These are phyloP conservation scores for Hyparrhenia diplandra DNA, from an alignment of 176 grass and related monocot genomes.

Conservation along the genomic window DNA sequence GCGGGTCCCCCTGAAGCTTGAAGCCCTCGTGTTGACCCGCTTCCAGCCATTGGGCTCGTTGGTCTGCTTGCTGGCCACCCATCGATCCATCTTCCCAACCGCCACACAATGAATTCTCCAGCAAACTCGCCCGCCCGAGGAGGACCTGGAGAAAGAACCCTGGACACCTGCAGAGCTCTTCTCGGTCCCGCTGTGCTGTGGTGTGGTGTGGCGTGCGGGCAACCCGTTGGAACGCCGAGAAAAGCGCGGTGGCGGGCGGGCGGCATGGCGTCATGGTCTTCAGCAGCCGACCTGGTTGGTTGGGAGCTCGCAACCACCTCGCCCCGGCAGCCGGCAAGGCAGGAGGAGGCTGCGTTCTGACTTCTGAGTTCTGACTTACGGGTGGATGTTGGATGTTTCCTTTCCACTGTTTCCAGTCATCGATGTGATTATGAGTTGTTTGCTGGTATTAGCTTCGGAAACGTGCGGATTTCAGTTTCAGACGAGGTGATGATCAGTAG, in stretches of 20 bases:
- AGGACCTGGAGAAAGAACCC: not conserved
- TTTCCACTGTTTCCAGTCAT: not conserved
- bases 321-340: not conserved
- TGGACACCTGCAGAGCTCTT: not conserved
- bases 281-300: not conserved
- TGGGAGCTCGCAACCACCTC: not conserved
- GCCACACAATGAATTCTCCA: conserved; percentile 13
- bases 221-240: not conserved
- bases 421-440: not conserved
- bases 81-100: not conserved
- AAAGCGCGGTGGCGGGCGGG: not conserved
- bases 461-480: not conserved
- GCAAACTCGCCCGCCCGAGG: not conserved
- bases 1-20: too few relatives aligned
- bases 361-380: not conserved
- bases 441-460: too few relatives aligned
- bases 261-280: not conserved
- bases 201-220: not conserved
- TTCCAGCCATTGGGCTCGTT: not conserved
- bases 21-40: not conserved
- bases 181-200: too few relatives aligned
- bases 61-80: conserved; percentile 20
- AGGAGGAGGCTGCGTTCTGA: not conserved
- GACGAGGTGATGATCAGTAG: not conserved
- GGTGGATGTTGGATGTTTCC: not conserved